Evolutionary conservation across 352 stramenopile genomes (phyloP).

Genomic region (Phytophthora tentaculata): DNA sequence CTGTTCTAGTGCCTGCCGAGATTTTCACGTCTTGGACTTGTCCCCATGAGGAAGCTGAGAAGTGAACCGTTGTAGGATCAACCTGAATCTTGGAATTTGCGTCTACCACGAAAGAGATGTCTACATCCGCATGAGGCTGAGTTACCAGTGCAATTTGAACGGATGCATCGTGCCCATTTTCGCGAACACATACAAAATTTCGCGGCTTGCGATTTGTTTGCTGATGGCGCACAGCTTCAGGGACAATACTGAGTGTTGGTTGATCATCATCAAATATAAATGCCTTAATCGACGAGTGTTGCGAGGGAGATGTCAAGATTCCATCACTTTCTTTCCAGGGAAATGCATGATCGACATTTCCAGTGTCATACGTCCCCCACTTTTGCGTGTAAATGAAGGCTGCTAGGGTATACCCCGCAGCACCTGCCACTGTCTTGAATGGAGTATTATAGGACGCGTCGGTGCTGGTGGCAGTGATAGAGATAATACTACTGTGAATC

Average conservation of each 20-base stretch:
- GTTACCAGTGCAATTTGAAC: constrained; percentile 47
- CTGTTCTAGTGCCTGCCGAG: constrained; percentile 14
- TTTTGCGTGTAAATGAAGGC: constrained; percentile 56
- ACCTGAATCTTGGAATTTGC: constrained; percentile 32
- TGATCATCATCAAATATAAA: constrained; percentile 70
- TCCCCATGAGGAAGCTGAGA: constrained; percentile 44
- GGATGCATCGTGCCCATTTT: constrained; percentile 49
- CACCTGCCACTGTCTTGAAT: constrained; percentile 29
- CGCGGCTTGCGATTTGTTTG: constrained; percentile 28
- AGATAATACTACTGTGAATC: constrained; percentile 45
- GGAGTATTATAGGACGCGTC: constrained; percentile 50
- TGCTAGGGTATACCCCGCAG: constrained; percentile 44
- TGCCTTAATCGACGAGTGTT: constrained; percentile 25
- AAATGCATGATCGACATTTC: constrained; percentile 58
- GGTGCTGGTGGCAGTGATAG: constrained; percentile 37
- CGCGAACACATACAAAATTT: constrained; percentile 49
- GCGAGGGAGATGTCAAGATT: constrained; percentile 53
- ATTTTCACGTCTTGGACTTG: constrained; percentile 31
- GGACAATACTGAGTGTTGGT: constrained; percentile 36
- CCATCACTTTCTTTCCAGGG: constrained; percentile 50
- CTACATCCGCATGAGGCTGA: constrained; percentile 47
- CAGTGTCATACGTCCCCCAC: constrained; percentile 58
- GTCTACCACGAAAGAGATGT: constrained; percentile 39
- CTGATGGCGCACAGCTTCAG: constrained; percentile 45
- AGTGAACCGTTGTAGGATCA: constrained; percentile 36